Percentiles rank a stretch among this genome's conserved stretches.
Conservation (phyloP, 2,329 filamentous ascomycete species). For the Tolypocladium ovalisporum region DNA sequence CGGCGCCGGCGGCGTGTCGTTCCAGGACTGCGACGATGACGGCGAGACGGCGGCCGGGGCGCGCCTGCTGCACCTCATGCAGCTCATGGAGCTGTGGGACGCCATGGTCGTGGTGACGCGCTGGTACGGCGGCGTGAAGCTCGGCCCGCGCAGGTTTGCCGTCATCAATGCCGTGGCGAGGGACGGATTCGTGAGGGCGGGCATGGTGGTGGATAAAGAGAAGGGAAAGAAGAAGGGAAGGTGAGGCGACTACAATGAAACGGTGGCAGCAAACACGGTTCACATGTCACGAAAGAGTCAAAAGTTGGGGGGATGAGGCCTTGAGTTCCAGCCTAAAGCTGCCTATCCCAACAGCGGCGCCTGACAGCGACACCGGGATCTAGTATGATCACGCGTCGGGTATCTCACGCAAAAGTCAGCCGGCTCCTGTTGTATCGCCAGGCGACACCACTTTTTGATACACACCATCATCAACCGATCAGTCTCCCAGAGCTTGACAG, state of each 20-base stretch:
- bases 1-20: conserved; percentile 30
- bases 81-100: conserved; percentile 90
- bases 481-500: not conserved
- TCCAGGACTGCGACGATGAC: conserved; percentile 92
- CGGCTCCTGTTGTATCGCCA: not conserved
- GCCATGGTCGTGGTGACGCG: conserved; percentile 85
- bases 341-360: not conserved
- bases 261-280: not conserved
- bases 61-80: conserved; percentile 78
- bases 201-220: conserved; percentile 46
- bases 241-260: conserved; percentile 6
- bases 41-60: conserved; percentile 88
- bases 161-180: conserved; percentile 80
- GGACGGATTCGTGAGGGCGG: conserved; percentile 72
- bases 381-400: not conserved
- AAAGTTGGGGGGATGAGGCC: no score
- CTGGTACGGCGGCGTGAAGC: conserved; percentile 87
- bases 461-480: not conserved
- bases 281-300: not conserved
- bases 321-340: not conserved
- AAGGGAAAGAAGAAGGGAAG: conserved; percentile 22
- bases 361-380: not conserved
- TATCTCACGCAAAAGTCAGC: conserved; percentile 1
- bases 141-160: conserved; percentile 83
- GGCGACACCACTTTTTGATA: not conserved